Evolutionary conservation across 1,284 basidiomycete genomes (phyloP).

Genomic region (Mycena citricolor): DNA sequence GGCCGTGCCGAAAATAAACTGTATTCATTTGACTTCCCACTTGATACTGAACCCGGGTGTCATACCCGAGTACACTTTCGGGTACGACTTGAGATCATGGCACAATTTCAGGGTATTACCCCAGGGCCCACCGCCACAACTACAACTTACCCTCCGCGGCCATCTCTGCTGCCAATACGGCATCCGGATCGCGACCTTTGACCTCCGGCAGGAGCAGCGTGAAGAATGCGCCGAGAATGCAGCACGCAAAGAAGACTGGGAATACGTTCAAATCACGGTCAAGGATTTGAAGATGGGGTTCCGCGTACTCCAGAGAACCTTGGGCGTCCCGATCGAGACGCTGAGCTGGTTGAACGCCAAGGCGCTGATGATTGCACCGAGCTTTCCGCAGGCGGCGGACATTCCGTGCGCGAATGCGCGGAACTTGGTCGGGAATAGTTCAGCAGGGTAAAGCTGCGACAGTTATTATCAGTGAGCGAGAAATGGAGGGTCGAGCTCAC

Average conservation of each 20-base stretch:
- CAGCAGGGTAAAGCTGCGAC: too few relatives aligned
- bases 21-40: too few relatives aligned
- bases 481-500: too few relatives aligned
- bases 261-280: constrained; percentile 11
- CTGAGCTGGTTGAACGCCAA: constrained; percentile 78
- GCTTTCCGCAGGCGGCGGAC: constrained; percentile 77
- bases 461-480: too few relatives aligned
- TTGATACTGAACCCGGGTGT: too few relatives aligned
- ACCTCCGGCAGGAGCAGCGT: constrained; percentile 81
- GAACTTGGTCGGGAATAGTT: constrained; percentile 83
- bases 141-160: constrained; percentile 30
- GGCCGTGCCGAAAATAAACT: too few relatives aligned
- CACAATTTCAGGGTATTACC: too few relatives aligned
- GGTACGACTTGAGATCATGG: too few relatives aligned
- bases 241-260: constrained; percentile 61
- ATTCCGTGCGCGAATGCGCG: constrained; percentile 80
- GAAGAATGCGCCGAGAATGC: constrained; percentile 54
- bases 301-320: constrained; percentile 65
- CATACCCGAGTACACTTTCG: too few relatives aligned
- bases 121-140: not conserved
- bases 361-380: constrained; percentile 81
- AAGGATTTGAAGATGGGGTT: too few relatives aligned
- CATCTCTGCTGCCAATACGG: constrained; percentile 56
- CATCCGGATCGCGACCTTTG: constrained; percentile 70
- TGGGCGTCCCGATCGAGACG: constrained; percentile 60